Conservation (phyloP, 805 yeast genomes). For the Candida odintsovae region DNA sequence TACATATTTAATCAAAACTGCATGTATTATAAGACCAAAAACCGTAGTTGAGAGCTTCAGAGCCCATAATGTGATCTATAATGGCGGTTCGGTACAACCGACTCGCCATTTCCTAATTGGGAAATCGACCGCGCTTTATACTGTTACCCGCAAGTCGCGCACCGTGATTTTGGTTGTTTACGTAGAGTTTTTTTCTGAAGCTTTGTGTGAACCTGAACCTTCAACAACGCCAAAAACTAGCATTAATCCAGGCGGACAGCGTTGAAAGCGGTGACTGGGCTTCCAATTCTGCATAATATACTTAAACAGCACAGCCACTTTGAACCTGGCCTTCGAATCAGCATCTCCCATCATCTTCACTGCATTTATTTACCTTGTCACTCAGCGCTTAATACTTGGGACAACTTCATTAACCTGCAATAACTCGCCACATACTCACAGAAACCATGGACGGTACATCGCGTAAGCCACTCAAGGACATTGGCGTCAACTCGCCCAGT, state of each 20-base stretch:
- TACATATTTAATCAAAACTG: background rate
- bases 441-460: conserved; percentile 13
- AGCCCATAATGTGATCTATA: background rate
- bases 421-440: background rate
- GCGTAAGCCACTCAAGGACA: conserved; percentile 19
- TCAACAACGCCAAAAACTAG: background rate
- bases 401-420: background rate
- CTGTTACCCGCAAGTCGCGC: conserved; percentile 11
- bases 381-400: background rate
- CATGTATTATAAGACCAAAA: background rate
- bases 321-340: background rate
- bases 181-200: background rate
- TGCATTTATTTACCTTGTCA: background rate
- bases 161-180: background rate
- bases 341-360: background rate
- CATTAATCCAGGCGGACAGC: background rate
- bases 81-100: background rate
- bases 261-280: background rate
- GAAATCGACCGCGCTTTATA: background rate
- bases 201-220: background rate
- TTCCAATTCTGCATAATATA: background rate
- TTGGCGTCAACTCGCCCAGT: conserved; percentile 23
- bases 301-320: background rate
- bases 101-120: background rate
- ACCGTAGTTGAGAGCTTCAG: background rate